Percentiles rank a stretch among this genome's conserved stretches.
These are phyloP conservation scores for Vanderwaltozyma tropicalis DNA, from an alignment of 805 yeast species.

Conservation along the genomic window DNA sequence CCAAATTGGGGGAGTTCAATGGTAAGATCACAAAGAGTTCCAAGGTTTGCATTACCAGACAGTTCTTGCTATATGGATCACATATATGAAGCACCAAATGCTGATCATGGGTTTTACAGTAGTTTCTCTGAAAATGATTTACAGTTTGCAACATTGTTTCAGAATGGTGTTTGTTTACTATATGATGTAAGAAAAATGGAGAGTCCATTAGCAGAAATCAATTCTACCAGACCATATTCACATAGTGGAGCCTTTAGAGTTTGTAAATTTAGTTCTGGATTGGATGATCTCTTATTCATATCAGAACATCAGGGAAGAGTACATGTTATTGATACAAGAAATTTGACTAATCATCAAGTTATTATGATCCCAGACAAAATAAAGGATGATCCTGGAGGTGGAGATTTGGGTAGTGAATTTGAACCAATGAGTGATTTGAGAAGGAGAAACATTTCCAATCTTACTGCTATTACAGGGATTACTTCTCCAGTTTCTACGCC, in stretches of 20 bases:
- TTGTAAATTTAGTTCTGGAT: conserved; percentile 48
- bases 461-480: not conserved
- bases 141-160: conserved; percentile 71
- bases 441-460: not conserved
- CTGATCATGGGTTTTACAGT: conserved; percentile 78
- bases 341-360: conserved; percentile 65
- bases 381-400: conserved; percentile 1
- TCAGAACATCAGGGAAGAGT: conserved; percentile 82
- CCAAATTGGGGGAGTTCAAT: conserved; percentile 26
- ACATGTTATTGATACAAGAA: conserved; percentile 72
- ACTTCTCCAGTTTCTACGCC: conserved; percentile 2
- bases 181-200: conserved; percentile 63
- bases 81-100: conserved; percentile 40
- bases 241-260: conserved; percentile 60
- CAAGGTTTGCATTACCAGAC: conserved; percentile 25
- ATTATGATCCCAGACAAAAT: conserved; percentile 46
- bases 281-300: conserved; percentile 66
- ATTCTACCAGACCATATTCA: conserved; percentile 48
- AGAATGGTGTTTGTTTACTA: conserved; percentile 69
- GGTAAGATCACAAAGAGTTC: conserved; percentile 20
- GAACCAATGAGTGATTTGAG: not conserved
- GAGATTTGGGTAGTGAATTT: conserved; percentile 3
- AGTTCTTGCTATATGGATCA: conserved; percentile 11
- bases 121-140: conserved; percentile 67
- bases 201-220: conserved; percentile 42